Percentiles rank a stretch among this genome's conserved stretches.
phyloP scores from a whole-genome alignment of 352 stramenopile species.

The Pythium biforme region DNA sequence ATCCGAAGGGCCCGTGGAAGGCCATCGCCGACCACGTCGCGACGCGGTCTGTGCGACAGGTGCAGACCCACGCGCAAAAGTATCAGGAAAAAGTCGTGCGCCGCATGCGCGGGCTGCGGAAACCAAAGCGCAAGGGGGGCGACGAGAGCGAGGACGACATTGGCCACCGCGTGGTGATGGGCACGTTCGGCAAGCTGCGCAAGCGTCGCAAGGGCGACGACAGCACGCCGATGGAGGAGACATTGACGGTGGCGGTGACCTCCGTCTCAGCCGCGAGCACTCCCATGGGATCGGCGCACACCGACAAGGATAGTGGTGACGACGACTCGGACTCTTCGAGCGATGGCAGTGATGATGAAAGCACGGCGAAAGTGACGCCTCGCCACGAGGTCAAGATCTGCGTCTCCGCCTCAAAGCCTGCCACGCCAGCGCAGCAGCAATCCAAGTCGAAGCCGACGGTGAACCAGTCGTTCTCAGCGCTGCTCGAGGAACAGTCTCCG shows the following conservation, averaged over 20 bases:
- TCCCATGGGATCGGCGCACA: background rate
- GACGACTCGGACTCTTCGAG: constrained; percentile 12
- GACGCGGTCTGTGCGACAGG: constrained; percentile 65
- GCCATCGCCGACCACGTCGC: constrained; percentile 67
- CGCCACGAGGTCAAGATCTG: constrained; percentile 9
- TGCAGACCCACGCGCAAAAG: constrained; percentile 80
- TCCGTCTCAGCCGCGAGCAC: background rate
- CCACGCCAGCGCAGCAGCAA: background rate
- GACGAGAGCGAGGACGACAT: constrained; percentile 54
- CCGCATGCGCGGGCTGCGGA: constrained; percentile 58
- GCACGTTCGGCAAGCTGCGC: constrained; percentile 26
- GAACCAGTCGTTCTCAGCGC: constrained; percentile 19
- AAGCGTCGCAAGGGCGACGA: constrained; percentile 21
- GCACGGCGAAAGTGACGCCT: background rate
- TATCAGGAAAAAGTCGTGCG: constrained; percentile 76
- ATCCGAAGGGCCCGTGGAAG: constrained; percentile 72
- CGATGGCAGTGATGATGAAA: constrained; percentile 15
- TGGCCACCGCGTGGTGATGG: constrained; percentile 25
- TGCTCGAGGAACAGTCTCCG: constrained; percentile 7
- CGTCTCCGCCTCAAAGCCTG: background rate
- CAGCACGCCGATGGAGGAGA: background rate
- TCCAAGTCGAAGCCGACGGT: background rate
- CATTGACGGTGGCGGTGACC: background rate
- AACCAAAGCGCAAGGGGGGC: constrained; percentile 72
- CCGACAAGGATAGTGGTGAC: constrained; percentile 11